These are phyloP conservation scores for Glycine tomentella DNA, from an alignment of 306 rosid genomes.

Conservation along the genomic window DNA sequence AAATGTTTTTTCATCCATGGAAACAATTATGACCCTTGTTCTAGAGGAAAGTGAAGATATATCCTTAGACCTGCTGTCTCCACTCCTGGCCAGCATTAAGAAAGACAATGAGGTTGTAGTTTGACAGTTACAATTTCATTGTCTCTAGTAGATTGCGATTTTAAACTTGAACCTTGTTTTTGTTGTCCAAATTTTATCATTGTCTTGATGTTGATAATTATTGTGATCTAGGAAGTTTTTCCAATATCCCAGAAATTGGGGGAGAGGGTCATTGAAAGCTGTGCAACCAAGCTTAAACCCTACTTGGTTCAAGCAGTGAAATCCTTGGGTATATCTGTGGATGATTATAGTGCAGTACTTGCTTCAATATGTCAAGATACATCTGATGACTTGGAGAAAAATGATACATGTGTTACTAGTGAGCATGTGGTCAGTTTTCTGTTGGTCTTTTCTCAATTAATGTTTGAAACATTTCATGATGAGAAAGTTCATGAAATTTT, in stretches of 20 bases:
- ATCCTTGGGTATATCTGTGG: slow-evolving; percentile 56
- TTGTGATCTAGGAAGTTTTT: slow-evolving; percentile 60
- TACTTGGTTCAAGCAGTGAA: slow-evolving; percentile 70
- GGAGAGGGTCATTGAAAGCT: slow-evolving; percentile 77
- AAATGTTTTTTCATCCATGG: slow-evolving; percentile 82
- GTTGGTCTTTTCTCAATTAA: slow-evolving; percentile 26
- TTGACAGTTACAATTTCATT: slow-evolving; percentile 35
- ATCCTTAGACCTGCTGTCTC: slow-evolving; percentile 69
- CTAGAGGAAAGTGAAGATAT: slow-evolving; percentile 96
- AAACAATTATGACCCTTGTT: slow-evolving; percentile 87
- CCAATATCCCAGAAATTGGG: slow-evolving; percentile 76
- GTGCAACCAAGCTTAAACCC: slow-evolving; percentile 72
- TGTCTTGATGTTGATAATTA: slow-evolving; percentile 26
- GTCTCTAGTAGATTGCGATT: slow-evolving; percentile 8
- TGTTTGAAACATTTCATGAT: slow-evolving; percentile 19
- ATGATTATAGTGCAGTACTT: slow-evolving; percentile 72
- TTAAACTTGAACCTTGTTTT: slow-evolving; percentile 38
- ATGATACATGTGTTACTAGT: slow-evolving; percentile 58
- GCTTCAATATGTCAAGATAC: slow-evolving; percentile 75
- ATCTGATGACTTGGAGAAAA: slow-evolving; percentile 58
- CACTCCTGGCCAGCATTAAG: slow-evolving; percentile 73
- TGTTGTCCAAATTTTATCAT: slow-evolving; percentile 32
- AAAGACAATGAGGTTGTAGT: slow-evolving; percentile 67
- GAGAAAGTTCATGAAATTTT: background rate
- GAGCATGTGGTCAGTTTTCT: slow-evolving; percentile 59